These are phyloP conservation scores for Vanrija sp. DNA, from an alignment of 1,284 basidiomycete genomes.

Conservation along the genomic window DNA sequence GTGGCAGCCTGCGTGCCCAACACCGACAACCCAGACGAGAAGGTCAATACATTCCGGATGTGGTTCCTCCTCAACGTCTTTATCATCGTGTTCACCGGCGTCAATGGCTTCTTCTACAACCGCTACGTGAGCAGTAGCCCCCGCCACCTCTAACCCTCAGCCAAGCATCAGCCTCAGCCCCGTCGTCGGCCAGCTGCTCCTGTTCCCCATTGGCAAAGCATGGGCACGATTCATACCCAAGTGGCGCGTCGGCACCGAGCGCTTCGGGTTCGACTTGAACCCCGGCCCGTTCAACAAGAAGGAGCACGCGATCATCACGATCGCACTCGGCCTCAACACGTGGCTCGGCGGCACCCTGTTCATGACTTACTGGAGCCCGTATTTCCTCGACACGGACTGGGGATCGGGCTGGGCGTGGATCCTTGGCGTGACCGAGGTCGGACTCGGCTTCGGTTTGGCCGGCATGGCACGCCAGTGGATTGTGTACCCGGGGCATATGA, in stretches of 20 bases:
- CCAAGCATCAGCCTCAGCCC: slow-evolving; percentile 7
- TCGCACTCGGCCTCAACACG: not conserved
- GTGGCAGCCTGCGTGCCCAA: slow-evolving; percentile 30
- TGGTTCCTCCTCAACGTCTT: slow-evolving; percentile 46
- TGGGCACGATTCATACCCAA: slow-evolving; percentile 17
- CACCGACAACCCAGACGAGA: slow-evolving; percentile 23
- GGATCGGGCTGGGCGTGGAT: no score
- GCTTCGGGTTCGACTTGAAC: slow-evolving; percentile 17
- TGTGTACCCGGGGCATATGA: slow-evolving; percentile 47
- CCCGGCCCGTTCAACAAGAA: slow-evolving; percentile 52
- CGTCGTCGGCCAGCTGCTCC: slow-evolving; percentile 29
- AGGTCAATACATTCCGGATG: not conserved
- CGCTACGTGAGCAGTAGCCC: slow-evolving; percentile 2
- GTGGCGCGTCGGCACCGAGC: slow-evolving; percentile 17
- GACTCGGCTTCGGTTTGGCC: slow-evolving; percentile 47
- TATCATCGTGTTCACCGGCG: slow-evolving; percentile 57
- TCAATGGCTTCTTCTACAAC: slow-evolving; percentile 56
- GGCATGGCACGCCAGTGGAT: slow-evolving; percentile 22
- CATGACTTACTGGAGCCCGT: not conserved
- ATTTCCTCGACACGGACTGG: no score
- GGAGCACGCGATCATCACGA: slow-evolving; percentile 21
- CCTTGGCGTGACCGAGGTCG: no score
- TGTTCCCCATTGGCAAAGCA: slow-evolving; percentile 23
- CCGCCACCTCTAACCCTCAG: no score
- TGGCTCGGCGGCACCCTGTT: not conserved